Conservation (phyloP, 75 land plant species). For the Ceratopteris richardii region DNA sequence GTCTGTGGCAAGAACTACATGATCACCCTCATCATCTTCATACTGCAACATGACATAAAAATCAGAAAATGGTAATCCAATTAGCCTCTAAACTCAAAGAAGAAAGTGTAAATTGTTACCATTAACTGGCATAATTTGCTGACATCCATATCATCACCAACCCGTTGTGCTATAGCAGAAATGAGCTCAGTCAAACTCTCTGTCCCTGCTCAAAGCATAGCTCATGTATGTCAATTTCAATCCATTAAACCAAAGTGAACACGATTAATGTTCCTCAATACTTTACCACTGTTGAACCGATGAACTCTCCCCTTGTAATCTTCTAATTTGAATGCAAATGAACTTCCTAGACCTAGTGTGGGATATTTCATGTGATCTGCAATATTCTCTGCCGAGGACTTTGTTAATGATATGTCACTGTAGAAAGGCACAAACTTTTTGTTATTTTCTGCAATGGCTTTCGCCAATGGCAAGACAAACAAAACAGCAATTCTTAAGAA, state of each 20-base stretch:
- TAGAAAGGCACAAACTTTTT: not conserved
- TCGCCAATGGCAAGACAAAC: too few species aligned
- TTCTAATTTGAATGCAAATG: conserved; percentile 68
- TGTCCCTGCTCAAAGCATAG: conserved; percentile 29
- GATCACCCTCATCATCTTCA: conserved; percentile 97
- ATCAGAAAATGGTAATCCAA: too few species aligned
- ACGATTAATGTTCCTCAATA: too few species aligned
- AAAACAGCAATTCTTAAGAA: too few species aligned
- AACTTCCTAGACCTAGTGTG: conserved; percentile 56
- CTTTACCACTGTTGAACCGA: conserved; percentile 76
- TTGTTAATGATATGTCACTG: conserved; percentile 67
- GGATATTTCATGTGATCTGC: conserved; percentile 53
- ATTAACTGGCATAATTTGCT: conserved; percentile 29
- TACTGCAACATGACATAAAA: conserved; percentile 36
- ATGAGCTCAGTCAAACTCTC: conserved; percentile 65
- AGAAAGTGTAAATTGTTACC: conserved; percentile 22
- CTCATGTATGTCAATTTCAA: not conserved
- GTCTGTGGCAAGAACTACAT: conserved; percentile 65
- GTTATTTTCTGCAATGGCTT: too few species aligned
- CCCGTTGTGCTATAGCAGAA: conserved; percentile 44
- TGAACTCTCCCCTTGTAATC: conserved; percentile 73
- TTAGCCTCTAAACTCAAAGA: not conserved
- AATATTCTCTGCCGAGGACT: conserved; percentile 41
- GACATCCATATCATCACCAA: conserved; percentile 29
- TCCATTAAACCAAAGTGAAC: not conserved